A percentile compares a stretch with the other conserved stretches of the same genome.
phyloP scores from a whole-genome alignment of 2,329 filamentous ascomycete genomes.

The Aspergillus brunneoviolaceus region DNA sequence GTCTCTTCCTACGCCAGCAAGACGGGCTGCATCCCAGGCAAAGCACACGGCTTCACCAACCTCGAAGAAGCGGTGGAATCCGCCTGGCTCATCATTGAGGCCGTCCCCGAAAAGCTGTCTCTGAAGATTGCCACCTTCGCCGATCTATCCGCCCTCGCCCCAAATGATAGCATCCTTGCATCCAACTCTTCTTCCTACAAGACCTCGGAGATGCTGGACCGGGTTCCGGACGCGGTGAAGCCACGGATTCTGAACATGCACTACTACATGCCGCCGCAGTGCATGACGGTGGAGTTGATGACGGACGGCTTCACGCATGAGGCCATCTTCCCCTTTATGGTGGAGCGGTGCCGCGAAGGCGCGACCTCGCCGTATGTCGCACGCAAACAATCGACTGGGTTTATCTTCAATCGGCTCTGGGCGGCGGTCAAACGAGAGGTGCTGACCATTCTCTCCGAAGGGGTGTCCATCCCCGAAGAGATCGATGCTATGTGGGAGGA shows the following conservation, averaged over 20 bases:
- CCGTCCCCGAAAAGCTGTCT: constrained; percentile 51
- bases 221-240: constrained; percentile 41
- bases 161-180: constrained; percentile 50
- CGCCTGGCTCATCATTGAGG: constrained; percentile 57
- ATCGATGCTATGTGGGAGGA: constrained; percentile 51
- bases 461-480: constrained; percentile 50
- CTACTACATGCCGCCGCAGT: constrained; percentile 52
- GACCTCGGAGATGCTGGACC: constrained; percentile 49
- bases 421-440: constrained; percentile 57
- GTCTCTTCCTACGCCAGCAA: constrained; percentile 31
- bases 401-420: constrained; percentile 59
- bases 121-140: constrained; percentile 52
- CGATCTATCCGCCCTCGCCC: constrained; percentile 46
- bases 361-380: constrained; percentile 47
- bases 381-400: constrained; percentile 51
- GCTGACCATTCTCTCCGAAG: constrained; percentile 52
- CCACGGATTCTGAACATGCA: constrained; percentile 52
- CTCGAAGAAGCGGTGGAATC: constrained; percentile 43
- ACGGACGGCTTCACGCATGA: constrained; percentile 48
- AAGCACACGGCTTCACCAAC: not conserved
- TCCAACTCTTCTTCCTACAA: constrained; percentile 57
- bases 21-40: constrained; percentile 13
- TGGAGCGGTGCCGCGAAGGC: constrained; percentile 39
- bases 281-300: constrained; percentile 55
- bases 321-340: constrained; percentile 49